phyloP scores from a whole-genome alignment of 179 eudicot species.

The Heliamphora pulchella region DNA sequence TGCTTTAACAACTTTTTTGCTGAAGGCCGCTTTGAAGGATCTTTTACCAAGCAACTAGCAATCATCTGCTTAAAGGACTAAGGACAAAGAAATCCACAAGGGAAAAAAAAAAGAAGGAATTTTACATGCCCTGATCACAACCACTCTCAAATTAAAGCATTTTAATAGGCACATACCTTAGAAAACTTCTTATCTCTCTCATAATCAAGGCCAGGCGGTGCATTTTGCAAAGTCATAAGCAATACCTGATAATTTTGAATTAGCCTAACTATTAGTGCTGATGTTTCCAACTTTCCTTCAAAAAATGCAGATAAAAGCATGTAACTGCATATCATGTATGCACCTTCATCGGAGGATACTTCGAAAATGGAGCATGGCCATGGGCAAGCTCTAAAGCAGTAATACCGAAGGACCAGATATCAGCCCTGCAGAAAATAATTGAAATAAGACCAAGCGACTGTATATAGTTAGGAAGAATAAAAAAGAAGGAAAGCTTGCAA shows the following conservation, averaged over 20 bases:
- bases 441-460: too few species aligned
- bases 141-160: not conserved
- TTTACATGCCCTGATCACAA: conserved; percentile 12
- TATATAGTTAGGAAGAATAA: too few species aligned
- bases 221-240: conserved; percentile 89
- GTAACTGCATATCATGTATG: not conserved
- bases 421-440: conserved; percentile 27
- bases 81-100: conserved; percentile 27
- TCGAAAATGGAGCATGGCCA: conserved; percentile 95
- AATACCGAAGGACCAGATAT: conserved; percentile 82
- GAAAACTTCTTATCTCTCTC: conserved; percentile 80
- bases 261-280: too few species aligned
- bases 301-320: conserved; percentile 8
- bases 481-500: too few species aligned
- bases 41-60: conserved; percentile 56
- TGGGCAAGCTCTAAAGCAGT: conserved; percentile 72
- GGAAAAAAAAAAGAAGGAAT: not conserved
- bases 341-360: conserved; percentile 96
- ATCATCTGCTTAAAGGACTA: conserved; percentile 68
- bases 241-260: conserved; percentile 45
- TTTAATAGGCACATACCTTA: conserved; percentile 37
- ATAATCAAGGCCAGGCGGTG: conserved; percentile 87
- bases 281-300: too few species aligned
- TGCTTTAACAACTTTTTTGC: conserved; percentile 67
- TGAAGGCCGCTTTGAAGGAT: conserved; percentile 60